A percentile compares a stretch with the other conserved stretches of the same genome.
Evolutionary conservation across 2,329 filamentous ascomycete genomes (phyloP).

Genomic region (Phyllosticta citriasiana): DNA sequence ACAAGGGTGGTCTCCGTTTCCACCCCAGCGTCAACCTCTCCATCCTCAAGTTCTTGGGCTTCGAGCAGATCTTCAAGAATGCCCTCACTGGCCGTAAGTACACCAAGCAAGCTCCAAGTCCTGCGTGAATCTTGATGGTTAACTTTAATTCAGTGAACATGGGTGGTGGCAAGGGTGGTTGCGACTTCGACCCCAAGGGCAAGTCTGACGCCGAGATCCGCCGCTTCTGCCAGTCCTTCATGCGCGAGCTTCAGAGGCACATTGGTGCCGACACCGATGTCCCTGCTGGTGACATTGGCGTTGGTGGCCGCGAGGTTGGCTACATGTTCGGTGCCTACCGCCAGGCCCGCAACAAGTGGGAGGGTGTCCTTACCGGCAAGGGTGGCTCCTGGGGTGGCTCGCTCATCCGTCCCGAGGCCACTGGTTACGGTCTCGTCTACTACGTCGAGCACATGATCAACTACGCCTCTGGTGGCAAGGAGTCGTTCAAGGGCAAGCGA

Average conservation of each 20-base stretch:
- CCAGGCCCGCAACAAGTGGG: slow-evolving; percentile 78
- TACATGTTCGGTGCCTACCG: slow-evolving; percentile 94
- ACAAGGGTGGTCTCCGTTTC: slow-evolving; percentile 95
- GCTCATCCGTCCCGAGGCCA: slow-evolving; percentile 92
- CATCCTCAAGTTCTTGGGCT: slow-evolving; percentile 90
- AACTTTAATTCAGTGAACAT: slow-evolving; percentile 56
- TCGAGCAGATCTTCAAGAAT: slow-evolving; percentile 99
- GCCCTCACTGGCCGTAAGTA: slow-evolving; percentile 79
- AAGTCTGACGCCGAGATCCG: slow-evolving; percentile 97
- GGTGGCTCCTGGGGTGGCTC: slow-evolving; percentile 85
- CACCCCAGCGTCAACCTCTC: slow-evolving; percentile 77
- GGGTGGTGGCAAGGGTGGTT: slow-evolving; percentile 94
- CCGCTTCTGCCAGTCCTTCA: slow-evolving; percentile 92
- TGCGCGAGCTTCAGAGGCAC: slow-evolving; percentile 90
- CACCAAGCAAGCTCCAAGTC: background rate
- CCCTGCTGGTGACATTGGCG: slow-evolving; percentile 93
- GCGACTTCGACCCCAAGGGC: slow-evolving; percentile 98
- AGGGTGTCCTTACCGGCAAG: slow-evolving; percentile 95
- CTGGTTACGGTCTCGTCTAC: slow-evolving; percentile 93
- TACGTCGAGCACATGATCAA: slow-evolving; percentile 94
- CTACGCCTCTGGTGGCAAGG: slow-evolving; percentile 67
- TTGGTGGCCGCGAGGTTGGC: slow-evolving; percentile 83
- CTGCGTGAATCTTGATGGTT: background rate
- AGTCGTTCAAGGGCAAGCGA: slow-evolving; percentile 79
- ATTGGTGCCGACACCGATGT: slow-evolving; percentile 95